Conservation (phyloP, 148 eudicot genomes). For the Persicaria maculosa region DNA sequence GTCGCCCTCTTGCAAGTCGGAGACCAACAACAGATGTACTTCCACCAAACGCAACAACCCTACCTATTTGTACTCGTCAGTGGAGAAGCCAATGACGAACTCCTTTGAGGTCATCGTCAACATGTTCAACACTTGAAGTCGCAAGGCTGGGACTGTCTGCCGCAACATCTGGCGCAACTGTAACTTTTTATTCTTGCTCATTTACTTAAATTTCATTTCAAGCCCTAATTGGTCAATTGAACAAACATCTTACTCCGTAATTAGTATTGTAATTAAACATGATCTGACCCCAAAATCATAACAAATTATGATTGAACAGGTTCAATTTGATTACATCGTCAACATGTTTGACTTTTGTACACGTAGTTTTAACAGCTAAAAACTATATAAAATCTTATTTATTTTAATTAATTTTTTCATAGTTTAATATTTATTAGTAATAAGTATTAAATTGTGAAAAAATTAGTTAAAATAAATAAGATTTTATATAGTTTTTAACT, state of each 20-base stretch:
- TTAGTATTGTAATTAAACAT: too few relatives aligned
- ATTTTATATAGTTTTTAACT: too few relatives aligned
- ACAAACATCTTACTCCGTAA: too few relatives aligned
- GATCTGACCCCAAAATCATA: neutral
- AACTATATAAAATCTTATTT: too few relatives aligned
- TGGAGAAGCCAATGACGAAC: slow-evolving; percentile 32
- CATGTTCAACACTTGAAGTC: slow-evolving; percentile 49
- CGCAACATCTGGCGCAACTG: slow-evolving; percentile 58
- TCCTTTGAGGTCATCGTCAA: slow-evolving; percentile 42
- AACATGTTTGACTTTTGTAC: too few relatives aligned
- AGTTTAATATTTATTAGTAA: too few relatives aligned
- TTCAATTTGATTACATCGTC: neutral
- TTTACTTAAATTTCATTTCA: neutral
- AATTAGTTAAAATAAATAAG: too few relatives aligned
- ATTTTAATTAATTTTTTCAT: too few relatives aligned
- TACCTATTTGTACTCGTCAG: slow-evolving; percentile 42
- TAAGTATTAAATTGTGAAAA: too few relatives aligned
- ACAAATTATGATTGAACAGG: neutral
- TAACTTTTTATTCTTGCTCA: neutral
- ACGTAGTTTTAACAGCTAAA: too few relatives aligned
- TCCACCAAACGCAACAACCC: slow-evolving; percentile 31
- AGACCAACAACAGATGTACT: slow-evolving; percentile 26
- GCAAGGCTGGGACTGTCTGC: slow-evolving; percentile 41
- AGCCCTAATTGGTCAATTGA: neutral
- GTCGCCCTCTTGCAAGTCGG: slow-evolving; percentile 56